These are phyloP conservation scores for Curvularia hawaiiensis DNA, from an alignment of 2,329 filamentous ascomycete genomes.

Conservation along the genomic window DNA sequence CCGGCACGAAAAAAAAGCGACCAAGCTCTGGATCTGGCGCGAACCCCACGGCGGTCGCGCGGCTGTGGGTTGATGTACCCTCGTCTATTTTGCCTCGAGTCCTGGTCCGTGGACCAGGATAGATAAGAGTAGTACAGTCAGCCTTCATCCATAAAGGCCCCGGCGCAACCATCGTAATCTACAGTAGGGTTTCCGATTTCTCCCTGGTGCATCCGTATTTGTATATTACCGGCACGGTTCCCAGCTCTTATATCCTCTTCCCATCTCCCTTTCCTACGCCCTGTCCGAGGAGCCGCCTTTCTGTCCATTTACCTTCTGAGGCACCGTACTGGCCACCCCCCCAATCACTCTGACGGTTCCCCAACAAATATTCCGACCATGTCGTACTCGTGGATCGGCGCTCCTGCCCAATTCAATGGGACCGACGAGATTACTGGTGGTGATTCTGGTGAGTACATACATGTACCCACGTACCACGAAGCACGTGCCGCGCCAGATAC, in stretches of 20 bases:
- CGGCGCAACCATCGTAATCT: conserved; percentile 35
- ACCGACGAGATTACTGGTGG: conserved; percentile 70
- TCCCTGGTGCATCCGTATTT: conserved; percentile 33
- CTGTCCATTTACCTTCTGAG: conserved; percentile 6
- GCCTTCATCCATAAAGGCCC: conserved; percentile 42
- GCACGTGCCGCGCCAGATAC: conserved; percentile 30
- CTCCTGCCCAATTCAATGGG: conserved; percentile 55
- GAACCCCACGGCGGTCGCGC: conserved; percentile 44
- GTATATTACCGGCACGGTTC: conserved; percentile 41
- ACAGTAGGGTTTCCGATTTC: conserved; percentile 40
- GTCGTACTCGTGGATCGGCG: conserved; percentile 56
- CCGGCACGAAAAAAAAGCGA: conserved; percentile 34
- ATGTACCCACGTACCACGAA: conserved; percentile 16
- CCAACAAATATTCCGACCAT: conserved; percentile 40
- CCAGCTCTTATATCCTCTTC: conserved; percentile 23
- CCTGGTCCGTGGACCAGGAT: conserved; percentile 42
- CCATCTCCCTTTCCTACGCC: conserved; percentile 17
- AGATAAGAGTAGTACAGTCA: conserved; percentile 46
- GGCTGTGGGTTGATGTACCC: conserved; percentile 36
- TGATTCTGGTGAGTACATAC: conserved; percentile 72
- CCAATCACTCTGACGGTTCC: conserved; percentile 14
- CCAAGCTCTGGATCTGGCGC: conserved; percentile 42
- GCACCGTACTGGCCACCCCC: conserved; percentile 10
- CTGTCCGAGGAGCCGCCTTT: conserved; percentile 19
- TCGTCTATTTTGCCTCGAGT: conserved; percentile 46